Base-by-base conservation (phyloP, 129 eudicot species). In the Mikania micrantha region DNA sequence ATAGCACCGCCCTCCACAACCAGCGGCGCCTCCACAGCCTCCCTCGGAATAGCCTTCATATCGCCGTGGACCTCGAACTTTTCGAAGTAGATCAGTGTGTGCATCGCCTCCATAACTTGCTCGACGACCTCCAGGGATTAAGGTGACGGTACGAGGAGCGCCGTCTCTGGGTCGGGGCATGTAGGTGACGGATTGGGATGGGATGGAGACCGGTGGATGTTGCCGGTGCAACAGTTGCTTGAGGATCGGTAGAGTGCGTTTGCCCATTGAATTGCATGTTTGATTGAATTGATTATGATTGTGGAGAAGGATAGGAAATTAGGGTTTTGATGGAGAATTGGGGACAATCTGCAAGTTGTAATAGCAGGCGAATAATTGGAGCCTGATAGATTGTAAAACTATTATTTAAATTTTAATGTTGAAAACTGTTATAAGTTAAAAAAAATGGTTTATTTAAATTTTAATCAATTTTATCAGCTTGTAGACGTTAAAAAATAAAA, bases 121-220 rank as follows among this genome's bases (percentile, higher is more conserved):
- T 92, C 96, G 10, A 88, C 96, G 24, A 92, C 95, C 98, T 0
- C 98, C 98, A 4, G 98, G 95, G 9, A 92, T 92, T 1, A 92
- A 74, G 56, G 98, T 92, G 2, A 92, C 98, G 39, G 91, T 66
- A 6, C 92, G 84, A 0, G 98, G 95, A 2, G 95, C 69, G 10
- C 98, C 96, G 74, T 92, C 96, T 0, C 98, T 96, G 65, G 98
- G 98, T 0, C 96, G 89, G 75, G 96, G 98, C 98, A 92, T 92
- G 91, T 92, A 88, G 73, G 98, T 92, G 16, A 92, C 89, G 58
- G 90, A 86, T 84, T 95, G 86, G 73, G 85, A 54, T 3, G 73
- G 64, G 42, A 28, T 35, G 27, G 73, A 76, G 25, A 35, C 10
- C 1, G 67, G 28, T 3, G 68, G 80, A 15, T 68, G 31, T 25